phyloP scores from a whole-genome alignment of 495 filamentous ascomycete species.

The Xylaria telfairii region DNA sequence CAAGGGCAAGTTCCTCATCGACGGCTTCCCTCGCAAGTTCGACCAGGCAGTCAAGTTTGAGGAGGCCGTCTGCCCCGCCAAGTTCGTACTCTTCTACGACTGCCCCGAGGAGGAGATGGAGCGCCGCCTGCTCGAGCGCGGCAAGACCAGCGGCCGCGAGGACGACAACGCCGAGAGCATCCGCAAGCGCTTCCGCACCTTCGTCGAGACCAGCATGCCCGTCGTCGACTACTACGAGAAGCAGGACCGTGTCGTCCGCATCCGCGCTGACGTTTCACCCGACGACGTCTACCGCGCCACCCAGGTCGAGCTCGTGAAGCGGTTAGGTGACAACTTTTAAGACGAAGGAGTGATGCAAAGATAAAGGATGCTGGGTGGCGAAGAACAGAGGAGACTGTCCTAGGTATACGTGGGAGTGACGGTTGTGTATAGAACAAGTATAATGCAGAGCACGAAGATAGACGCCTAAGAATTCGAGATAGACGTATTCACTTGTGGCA shows the following conservation, averaged over 20 bases:
- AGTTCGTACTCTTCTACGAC: constrained; percentile 89
- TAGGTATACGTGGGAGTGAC: not conserved
- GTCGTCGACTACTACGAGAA: constrained; percentile 85
- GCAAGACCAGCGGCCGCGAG: constrained; percentile 85
- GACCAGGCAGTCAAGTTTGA: constrained; percentile 96
- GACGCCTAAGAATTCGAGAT: constrained; percentile 4
- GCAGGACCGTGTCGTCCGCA: constrained; percentile 77
- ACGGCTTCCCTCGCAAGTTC: constrained; percentile 95
- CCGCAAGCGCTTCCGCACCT: constrained; percentile 91
- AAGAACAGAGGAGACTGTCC: not conserved
- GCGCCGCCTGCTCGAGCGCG: constrained; percentile 79
- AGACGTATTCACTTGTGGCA: constrained; percentile 17
- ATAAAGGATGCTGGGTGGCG: not conserved
- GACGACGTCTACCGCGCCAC: constrained; percentile 80
- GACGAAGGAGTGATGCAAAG: not conserved
- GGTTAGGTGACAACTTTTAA: constrained; percentile 38
- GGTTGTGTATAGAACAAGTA: constrained; percentile 9
- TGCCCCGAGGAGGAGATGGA: constrained; percentile 90
- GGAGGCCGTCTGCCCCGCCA: constrained; percentile 78
- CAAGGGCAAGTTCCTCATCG: constrained; percentile 79
- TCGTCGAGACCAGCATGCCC: constrained; percentile 95
- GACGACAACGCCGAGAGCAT: constrained; percentile 97
- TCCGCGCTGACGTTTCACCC: constrained; percentile 69
- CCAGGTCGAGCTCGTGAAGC: constrained; percentile 48
- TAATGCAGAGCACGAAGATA: constrained; percentile 5